These are phyloP conservation scores for Nakazawaea sp. DNA, from an alignment of 805 yeast species.

Conservation along the genomic window DNA sequence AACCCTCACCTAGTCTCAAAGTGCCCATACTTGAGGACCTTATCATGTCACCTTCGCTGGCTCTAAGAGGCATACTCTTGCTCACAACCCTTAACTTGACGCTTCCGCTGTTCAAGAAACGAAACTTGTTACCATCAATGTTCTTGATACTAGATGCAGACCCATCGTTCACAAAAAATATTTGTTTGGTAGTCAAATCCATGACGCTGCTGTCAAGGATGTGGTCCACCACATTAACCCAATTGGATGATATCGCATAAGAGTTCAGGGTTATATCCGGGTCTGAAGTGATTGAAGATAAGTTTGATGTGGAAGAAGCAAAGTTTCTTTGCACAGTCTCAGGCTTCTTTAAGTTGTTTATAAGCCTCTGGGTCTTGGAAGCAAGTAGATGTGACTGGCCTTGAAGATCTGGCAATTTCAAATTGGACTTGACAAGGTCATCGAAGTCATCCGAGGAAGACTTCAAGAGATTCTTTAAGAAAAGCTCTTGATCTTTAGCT, in stretches of 20 bases:
- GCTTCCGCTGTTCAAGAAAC: neutral
- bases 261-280: neutral
- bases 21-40: constrained; percentile 5
- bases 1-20: neutral
- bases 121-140: neutral
- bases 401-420: constrained; percentile 35
- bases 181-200: constrained; percentile 1
- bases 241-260: constrained; percentile 5
- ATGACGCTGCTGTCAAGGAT: neutral
- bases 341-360: neutral
- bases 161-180: neutral
- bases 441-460: constrained; percentile 10
- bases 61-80: constrained; percentile 1
- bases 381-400: constrained; percentile 29
- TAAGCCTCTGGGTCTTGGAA: constrained; percentile 24
- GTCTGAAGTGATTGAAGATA: neutral
- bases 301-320: neutral
- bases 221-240: constrained; percentile 1
- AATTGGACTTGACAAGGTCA: constrained; percentile 34
- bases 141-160: neutral
- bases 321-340: neutral
- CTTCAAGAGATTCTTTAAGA: constrained; percentile 36
- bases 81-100: neutral
- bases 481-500: constrained; percentile 44
- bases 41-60: neutral